A percentile compares a stretch with the other conserved stretches of the same genome.
Conservation (phyloP, 345 rosid genomes). For the Boechera retrofracta region DNA sequence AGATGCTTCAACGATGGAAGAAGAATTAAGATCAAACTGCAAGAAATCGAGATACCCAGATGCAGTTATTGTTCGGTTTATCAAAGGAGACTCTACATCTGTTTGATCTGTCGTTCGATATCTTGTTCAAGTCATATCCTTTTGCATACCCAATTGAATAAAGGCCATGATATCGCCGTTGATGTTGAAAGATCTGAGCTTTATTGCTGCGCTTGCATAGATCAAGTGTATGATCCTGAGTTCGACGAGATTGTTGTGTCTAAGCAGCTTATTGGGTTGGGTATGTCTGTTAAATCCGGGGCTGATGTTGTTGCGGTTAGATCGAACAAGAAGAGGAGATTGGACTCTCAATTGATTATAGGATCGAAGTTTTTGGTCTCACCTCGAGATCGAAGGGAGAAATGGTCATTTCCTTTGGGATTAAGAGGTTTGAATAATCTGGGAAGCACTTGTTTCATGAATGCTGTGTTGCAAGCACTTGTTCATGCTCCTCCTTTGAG, state of each 20-base stretch:
- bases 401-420: slow-evolving; percentile 73
- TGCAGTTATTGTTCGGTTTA: slow-evolving; percentile 66
- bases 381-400: slow-evolving; percentile 63
- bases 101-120: slow-evolving; percentile 73
- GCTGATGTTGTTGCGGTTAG: slow-evolving; percentile 49
- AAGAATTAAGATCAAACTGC: slow-evolving; percentile 52
- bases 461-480: slow-evolving; percentile 88
- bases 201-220: slow-evolving; percentile 74
- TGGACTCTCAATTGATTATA: slow-evolving; percentile 56
- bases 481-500: slow-evolving; percentile 84
- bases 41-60: slow-evolving; percentile 53
- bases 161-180: slow-evolving; percentile 72
- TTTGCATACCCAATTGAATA: slow-evolving; percentile 59
- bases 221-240: slow-evolving; percentile 88
- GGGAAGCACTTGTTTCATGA: slow-evolving; percentile 94
- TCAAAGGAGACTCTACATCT: slow-evolving; percentile 60
- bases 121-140: slow-evolving; percentile 73
- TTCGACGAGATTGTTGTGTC: slow-evolving; percentile 73
- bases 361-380: slow-evolving; percentile 53
- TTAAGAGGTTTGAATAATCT: slow-evolving; percentile 85
- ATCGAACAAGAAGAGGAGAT: slow-evolving; percentile 67
- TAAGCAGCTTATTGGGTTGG: slow-evolving; percentile 52
- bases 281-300: slow-evolving; percentile 47
- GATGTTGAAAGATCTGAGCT: slow-evolving; percentile 92
- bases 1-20: slow-evolving; percentile 60